phyloP scores from a whole-genome alignment of 2,329 filamentous ascomycete genomes.

The Geosmithia morbida region DNA sequence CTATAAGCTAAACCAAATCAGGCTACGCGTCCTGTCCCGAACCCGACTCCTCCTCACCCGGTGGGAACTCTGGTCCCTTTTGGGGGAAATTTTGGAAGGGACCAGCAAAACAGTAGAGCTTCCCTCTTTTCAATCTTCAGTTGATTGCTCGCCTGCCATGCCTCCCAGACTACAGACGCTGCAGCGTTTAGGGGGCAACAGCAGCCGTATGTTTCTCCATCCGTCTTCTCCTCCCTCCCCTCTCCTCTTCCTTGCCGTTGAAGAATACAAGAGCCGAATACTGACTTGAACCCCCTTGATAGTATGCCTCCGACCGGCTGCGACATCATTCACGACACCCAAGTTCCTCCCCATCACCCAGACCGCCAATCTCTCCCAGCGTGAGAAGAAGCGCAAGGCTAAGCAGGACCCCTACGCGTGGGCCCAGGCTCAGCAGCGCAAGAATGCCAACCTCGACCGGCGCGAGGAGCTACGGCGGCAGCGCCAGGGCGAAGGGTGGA shows the following conservation, averaged over 20 bases:
- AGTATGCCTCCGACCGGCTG: conserved; percentile 47
- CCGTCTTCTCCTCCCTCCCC: too few relatives aligned
- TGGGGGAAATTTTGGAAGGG: conserved; percentile 5
- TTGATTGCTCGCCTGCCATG: conserved; percentile 31
- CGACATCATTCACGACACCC: conserved; percentile 24
- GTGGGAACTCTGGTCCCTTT: background rate
- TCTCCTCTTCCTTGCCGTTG: background rate
- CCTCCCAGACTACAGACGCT: conserved; percentile 50
- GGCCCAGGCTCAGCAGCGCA: conserved; percentile 70
- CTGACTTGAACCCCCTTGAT: conserved; percentile 8
- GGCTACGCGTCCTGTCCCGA: background rate
- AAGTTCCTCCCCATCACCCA: conserved; percentile 46
- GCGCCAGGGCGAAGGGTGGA: conserved; percentile 22
- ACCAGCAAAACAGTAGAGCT: background rate
- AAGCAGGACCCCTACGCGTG: conserved; percentile 71
- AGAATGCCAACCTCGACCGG: conserved; percentile 66
- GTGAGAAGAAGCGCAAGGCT: conserved; percentile 49
- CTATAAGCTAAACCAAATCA: conserved; percentile 5
- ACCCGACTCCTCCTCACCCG: background rate
- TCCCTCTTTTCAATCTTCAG: background rate
- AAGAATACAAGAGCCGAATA: background rate
- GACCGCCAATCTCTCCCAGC: conserved; percentile 46
- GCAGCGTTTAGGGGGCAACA: conserved; percentile 41
- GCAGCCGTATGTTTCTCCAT: conserved; percentile 43
- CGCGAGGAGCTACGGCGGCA: conserved; percentile 53